phyloP scores from a whole-genome alignment of 192 early-diverging fungal species.

The Podila minutissima region DNA sequence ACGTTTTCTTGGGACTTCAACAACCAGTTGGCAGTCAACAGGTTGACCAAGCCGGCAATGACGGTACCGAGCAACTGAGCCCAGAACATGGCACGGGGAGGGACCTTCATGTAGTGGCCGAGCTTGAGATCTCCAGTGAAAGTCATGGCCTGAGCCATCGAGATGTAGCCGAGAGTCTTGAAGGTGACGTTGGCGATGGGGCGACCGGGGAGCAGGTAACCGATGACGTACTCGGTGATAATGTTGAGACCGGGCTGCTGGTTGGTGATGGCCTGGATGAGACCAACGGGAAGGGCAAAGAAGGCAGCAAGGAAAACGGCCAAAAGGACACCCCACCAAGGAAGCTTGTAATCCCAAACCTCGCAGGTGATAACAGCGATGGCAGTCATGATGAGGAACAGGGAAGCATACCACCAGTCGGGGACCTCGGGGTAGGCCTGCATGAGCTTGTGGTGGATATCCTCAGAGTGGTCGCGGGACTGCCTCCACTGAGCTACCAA shows the following conservation, averaged over 20 bases:
- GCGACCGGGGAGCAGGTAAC: conserved; percentile 67
- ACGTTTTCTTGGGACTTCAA: conserved; percentile 50
- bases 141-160: conserved; percentile 79
- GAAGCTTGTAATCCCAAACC: conserved; percentile 52
- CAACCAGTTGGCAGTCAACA: conserved; percentile 56
- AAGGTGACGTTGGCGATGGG: conserved; percentile 65
- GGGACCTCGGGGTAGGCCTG: conserved; percentile 67
- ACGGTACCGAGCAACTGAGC: conserved; percentile 70
- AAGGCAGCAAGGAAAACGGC: conserved; percentile 48
- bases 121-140: conserved; percentile 82
- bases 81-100: conserved; percentile 61
- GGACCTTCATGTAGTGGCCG: conserved; percentile 50
- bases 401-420: conserved; percentile 59
- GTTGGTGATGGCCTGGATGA: conserved; percentile 66
- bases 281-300: conserved; percentile 65
- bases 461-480: too few relatives aligned
- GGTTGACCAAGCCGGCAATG: conserved; percentile 64
- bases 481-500: too few relatives aligned
- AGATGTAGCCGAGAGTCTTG: conserved; percentile 65
- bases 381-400: conserved; percentile 52
- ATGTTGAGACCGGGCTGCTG: conserved; percentile 64
- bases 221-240: conserved; percentile 66
- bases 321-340: conserved; percentile 62
- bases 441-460: conserved; percentile 79
- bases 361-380: conserved; percentile 46